Base-by-base conservation (phyloP, 257 asterid genomes). In the Fraxinus pennsylvanica region DNA sequence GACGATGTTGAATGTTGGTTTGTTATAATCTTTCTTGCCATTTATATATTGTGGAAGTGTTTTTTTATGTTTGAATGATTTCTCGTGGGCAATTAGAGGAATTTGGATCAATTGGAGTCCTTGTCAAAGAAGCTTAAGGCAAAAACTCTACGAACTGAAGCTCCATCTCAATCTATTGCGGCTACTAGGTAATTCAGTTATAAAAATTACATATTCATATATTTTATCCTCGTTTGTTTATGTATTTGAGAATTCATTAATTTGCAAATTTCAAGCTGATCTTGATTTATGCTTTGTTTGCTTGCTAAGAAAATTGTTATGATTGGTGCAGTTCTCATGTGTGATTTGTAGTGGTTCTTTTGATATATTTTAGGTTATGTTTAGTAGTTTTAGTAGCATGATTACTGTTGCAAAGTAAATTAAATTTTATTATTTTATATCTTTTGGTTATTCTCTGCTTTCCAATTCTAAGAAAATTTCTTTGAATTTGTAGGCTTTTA, bases 31-130 rank as follows among this genome's bases (percentile, higher is more conserved):
- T 57, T 57, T 43, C 27, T 57, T 10, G 9, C 66, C 9, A 17
- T 57, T 57, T 6, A 39, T 39, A 21, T 1, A 57, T 6, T 57
- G 22, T 57, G 27, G 66, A 57, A 17, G 3, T 57, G 22, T 5
- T 21, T 57, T 57, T 57, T 6, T 15, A 19, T 54, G 7, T 57
- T 57, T 57, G 3, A 57, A 57, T 57, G 10, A 17, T 19, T 54
- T n/a, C 5, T 39, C 59, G 75, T 69, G 78, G 73, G 67, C 35
- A 17, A 74, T 21, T 73, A 93, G 99, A 93, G 99, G 88, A 95
- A 93, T 82, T 90, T 95, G 91, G 99, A 95, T 84, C 99, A 95
- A 72, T 82, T 95, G 85, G 99, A 95, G 86, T 94, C 96, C 27
- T 87, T 95, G 84, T 93, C 99, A 72, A 95, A 92, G 90, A 95